Conservation (phyloP, 108 stramenopile genomes). For the Cyclotella atomus region DNA sequence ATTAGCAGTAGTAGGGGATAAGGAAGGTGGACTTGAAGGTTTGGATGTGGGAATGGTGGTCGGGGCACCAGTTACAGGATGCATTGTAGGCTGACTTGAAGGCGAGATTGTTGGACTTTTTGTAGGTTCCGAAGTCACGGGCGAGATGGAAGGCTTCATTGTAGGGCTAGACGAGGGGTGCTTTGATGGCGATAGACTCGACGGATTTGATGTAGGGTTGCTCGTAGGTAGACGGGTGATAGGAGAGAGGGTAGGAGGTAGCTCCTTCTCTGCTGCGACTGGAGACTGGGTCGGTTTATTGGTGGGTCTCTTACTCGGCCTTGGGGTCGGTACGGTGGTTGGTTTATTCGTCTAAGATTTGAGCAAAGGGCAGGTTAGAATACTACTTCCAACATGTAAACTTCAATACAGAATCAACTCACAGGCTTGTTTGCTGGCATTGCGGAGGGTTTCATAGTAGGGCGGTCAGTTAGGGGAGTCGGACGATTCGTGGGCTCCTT, state of each 20-base stretch:
- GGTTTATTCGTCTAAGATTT: neutral
- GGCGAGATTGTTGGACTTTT: neutral
- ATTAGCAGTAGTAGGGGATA: neutral
- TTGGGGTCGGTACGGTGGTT: neutral
- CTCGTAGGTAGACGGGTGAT: too few species aligned
- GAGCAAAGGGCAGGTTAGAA: too few species aligned
- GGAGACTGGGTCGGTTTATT: neutral
- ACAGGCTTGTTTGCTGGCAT: neutral
- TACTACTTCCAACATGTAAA: too few species aligned
- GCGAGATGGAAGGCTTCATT: neutral
- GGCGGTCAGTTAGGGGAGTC: neutral
- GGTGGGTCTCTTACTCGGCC: neutral
- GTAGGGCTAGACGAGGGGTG: neutral
- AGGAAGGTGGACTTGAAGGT: neutral
- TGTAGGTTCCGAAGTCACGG: neutral
- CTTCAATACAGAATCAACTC: too few species aligned
- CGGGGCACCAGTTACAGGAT: neutral
- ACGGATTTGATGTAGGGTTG: neutral
- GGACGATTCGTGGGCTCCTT: slow-evolving; percentile 5
- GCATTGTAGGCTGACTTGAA: neutral
- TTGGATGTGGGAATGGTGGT: neutral
- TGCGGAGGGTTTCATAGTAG: neutral
- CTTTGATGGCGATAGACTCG: neutral
- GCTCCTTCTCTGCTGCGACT: neutral
- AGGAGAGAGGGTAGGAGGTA: neutral